Conservation (phyloP, 2,329 filamentous ascomycete genomes). For the Epichloe uncinata region DNA sequence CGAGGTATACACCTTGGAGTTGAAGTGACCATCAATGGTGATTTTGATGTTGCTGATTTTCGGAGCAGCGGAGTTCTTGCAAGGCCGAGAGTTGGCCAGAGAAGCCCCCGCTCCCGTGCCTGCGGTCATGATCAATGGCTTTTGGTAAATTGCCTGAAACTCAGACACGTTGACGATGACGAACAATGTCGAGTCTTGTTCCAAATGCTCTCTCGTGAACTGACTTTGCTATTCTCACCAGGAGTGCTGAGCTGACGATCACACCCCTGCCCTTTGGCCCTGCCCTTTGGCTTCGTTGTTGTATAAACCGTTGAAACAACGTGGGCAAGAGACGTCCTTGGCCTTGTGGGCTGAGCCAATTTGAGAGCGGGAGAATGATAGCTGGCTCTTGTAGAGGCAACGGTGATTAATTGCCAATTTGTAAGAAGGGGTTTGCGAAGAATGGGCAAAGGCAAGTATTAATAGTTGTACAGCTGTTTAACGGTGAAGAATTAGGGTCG, state of each 20-base stretch:
- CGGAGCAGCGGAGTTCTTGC: background rate
- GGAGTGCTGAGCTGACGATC: background rate
- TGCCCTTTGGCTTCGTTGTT: background rate
- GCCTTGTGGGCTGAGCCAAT: background rate
- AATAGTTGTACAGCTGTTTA: background rate
- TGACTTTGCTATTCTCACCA: background rate
- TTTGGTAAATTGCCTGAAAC: background rate
- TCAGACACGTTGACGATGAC: background rate
- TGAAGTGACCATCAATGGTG: conserved; percentile 39
- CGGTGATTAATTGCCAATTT: background rate
- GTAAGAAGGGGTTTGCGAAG: background rate
- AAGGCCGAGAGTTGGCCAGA: background rate
- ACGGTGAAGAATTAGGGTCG: background rate
- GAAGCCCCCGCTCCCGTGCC: background rate
- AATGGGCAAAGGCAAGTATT: background rate
- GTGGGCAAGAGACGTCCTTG: background rate
- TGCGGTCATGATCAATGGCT: background rate
- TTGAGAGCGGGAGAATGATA: background rate
- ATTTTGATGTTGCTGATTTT: conserved; percentile 25
- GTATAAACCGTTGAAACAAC: background rate
- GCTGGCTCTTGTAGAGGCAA: background rate
- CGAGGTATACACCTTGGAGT: conserved; percentile 42
- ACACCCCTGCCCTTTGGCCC: background rate
- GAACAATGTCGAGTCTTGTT: background rate
- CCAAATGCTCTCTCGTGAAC: too few species aligned